These are phyloP conservation scores for Capsicum baccatum DNA, from an alignment of 257 asterid genomes.

Conservation along the genomic window DNA sequence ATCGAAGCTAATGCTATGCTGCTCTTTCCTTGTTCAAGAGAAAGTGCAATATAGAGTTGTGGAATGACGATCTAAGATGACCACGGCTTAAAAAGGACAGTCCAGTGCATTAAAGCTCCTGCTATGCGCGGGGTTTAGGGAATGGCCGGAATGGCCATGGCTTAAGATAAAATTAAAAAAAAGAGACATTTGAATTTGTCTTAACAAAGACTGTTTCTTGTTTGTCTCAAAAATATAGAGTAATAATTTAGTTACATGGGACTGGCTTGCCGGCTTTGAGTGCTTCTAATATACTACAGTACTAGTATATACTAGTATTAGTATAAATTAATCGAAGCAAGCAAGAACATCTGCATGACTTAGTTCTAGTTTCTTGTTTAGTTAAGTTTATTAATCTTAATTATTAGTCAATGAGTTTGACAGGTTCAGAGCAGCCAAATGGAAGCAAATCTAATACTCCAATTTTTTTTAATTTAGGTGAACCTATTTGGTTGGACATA, in stretches of 20 bases:
- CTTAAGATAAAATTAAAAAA: background rate
- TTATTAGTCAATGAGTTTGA: conserved; percentile 20
- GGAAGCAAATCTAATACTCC: background rate
- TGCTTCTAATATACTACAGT: conserved; percentile 28
- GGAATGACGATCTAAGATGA: background rate
- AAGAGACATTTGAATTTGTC: conserved; percentile 5
- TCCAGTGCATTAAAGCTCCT: too few species aligned
- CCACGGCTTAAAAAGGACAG: too few species aligned
- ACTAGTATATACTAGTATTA: background rate
- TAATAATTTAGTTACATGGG: conserved; percentile 18
- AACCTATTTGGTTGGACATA: background rate
- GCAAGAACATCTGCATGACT: background rate
- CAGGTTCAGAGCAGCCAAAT: conserved; percentile 8
- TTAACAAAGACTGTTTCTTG: background rate
- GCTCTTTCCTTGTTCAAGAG: too few species aligned
- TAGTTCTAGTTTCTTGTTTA: background rate
- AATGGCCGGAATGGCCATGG: background rate
- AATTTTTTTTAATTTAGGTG: too few species aligned
- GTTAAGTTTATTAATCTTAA: background rate
- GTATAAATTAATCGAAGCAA: background rate
- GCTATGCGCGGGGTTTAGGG: too few species aligned
- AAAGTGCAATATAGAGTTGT: background rate
- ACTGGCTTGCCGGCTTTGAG: conserved; percentile 48
- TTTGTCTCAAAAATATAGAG: conserved; percentile 23
- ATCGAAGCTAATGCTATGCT: too few species aligned